phyloP scores from a whole-genome alignment of 495 filamentous ascomycete genomes.

The Hypoxylon perforatum region DNA sequence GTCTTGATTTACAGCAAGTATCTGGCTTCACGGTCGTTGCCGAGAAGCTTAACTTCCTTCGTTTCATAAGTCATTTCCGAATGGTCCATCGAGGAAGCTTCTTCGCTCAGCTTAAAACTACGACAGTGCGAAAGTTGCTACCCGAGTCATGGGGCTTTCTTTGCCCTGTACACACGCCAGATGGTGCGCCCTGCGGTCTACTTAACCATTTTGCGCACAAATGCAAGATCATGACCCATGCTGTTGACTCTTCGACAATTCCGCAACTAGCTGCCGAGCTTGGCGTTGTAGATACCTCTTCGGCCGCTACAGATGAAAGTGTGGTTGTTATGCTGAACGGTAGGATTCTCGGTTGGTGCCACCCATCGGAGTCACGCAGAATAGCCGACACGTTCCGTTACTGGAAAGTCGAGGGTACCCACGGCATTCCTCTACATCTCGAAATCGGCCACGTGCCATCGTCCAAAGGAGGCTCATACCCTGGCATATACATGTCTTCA shows the following conservation, averaged over 20 bases:
- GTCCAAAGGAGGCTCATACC: conserved; percentile 89
- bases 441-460: conserved; percentile 93
- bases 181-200: conserved; percentile 93
- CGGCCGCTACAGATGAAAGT: conserved; percentile 79
- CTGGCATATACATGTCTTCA: conserved; percentile 93
- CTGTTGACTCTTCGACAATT: conserved; percentile 75
- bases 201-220: conserved; percentile 97
- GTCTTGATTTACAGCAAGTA: conserved; percentile 91
- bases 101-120: conserved; percentile 97
- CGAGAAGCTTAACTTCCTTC: conserved; percentile 98
- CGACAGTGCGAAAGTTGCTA: conserved; percentile 91
- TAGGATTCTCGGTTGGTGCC: conserved; percentile 87
- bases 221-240: conserved; percentile 83
- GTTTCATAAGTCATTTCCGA: conserved; percentile 98
- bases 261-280: conserved; percentile 78
- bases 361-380: conserved; percentile 78
- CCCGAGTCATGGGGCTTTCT: conserved; percentile 98
- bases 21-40: conserved; percentile 97
- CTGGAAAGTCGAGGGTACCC: conserved; percentile 95
- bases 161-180: conserved; percentile 96
- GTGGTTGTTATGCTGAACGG: conserved; percentile 92
- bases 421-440: conserved; percentile 82
- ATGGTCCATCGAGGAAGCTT: conserved; percentile 99
- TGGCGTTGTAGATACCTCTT: conserved; percentile 76
- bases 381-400: conserved; percentile 86